Percentiles rank a stretch among this genome's conserved stretches.
Evolutionary conservation across 257 asterid genomes (phyloP).

Genomic region (Nicotiana tomentosiformis): DNA sequence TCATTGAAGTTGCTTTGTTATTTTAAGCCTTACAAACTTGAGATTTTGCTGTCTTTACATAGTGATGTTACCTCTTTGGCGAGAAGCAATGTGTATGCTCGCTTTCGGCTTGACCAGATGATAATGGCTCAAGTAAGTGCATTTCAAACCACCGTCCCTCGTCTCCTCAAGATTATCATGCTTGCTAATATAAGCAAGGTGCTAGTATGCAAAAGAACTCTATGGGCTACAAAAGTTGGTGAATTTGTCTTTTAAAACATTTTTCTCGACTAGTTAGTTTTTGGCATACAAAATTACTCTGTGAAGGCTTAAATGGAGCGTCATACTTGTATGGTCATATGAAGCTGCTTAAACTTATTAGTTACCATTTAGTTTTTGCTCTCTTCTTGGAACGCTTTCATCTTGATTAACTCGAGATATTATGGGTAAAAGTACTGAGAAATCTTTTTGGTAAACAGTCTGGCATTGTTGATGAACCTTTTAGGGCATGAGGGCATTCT

Average conservation of each 20-base stretch:
- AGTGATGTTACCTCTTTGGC: conserved; percentile 69
- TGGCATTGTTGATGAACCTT: background rate
- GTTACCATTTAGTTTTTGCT: background rate
- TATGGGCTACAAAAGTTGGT: background rate
- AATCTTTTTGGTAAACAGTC: background rate
- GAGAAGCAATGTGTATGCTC: conserved; percentile 41
- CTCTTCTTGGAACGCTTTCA: background rate
- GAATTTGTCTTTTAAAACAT: background rate
- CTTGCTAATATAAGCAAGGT: background rate
- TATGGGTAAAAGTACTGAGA: background rate
- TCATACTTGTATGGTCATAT: background rate
- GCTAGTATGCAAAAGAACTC: background rate
- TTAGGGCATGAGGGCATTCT: background rate
- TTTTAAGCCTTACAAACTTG: background rate
- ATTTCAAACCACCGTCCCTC: background rate
- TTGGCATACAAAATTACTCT: background rate
- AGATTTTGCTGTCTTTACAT: conserved; percentile 14
- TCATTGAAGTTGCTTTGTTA: background rate
- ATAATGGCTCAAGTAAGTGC: conserved; percentile 47
- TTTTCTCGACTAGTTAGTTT: background rate
- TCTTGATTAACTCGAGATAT: background rate
- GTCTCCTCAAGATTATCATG: background rate
- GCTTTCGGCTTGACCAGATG: conserved; percentile 45
- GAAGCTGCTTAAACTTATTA: background rate
- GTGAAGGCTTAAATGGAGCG: background rate